These are phyloP conservation scores for Sporormia fimetaria DNA, from an alignment of 495 filamentous ascomycete species.

Conservation along the genomic window DNA sequence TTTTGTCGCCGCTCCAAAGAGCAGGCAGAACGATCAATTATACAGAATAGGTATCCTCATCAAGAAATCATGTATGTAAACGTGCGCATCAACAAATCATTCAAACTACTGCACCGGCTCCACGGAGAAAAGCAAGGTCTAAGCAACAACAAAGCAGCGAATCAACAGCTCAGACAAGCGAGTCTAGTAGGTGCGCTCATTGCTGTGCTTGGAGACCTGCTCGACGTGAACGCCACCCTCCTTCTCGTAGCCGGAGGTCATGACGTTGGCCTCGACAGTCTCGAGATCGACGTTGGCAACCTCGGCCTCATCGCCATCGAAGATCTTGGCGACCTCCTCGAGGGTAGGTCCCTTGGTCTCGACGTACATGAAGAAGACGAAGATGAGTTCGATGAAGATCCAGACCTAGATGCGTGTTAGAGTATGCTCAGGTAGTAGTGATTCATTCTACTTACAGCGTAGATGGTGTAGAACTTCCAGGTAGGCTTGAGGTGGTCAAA, in stretches of 20 bases:
- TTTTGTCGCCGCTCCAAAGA: too few species aligned
- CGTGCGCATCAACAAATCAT: too few species aligned
- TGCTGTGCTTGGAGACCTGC: too few species aligned
- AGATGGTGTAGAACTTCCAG: constrained; percentile 30
- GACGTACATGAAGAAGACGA: constrained; percentile 54
- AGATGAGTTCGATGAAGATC: constrained; percentile 24
- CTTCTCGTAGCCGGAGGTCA: constrained; percentile 14
- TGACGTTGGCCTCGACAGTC: constrained; percentile 3
- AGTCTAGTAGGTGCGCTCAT: too few species aligned
- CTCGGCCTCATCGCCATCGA: constrained; percentile 37
- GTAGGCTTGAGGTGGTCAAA: constrained; percentile 19
- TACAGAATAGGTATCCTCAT: too few species aligned
- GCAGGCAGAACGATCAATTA: too few species aligned
- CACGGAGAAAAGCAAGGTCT: too few species aligned
- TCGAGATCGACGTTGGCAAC: constrained; percentile 22
- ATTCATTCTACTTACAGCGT: constrained; percentile 20
- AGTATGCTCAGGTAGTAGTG: constrained; percentile 10
- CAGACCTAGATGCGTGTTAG: constrained; percentile 15
- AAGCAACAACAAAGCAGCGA: too few species aligned
- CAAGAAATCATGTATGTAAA: too few species aligned
- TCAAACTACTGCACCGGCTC: too few species aligned
- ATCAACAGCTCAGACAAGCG: too few species aligned
- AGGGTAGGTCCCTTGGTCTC: constrained; percentile 59
- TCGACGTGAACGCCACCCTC: constrained; percentile 5
- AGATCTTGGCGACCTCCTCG: constrained; percentile 58